Percentiles rank a stretch among this genome's conserved stretches.
phyloP scores from a whole-genome alignment of 2,329 filamentous ascomycete genomes.

The Epichloe brachyelytri region DNA sequence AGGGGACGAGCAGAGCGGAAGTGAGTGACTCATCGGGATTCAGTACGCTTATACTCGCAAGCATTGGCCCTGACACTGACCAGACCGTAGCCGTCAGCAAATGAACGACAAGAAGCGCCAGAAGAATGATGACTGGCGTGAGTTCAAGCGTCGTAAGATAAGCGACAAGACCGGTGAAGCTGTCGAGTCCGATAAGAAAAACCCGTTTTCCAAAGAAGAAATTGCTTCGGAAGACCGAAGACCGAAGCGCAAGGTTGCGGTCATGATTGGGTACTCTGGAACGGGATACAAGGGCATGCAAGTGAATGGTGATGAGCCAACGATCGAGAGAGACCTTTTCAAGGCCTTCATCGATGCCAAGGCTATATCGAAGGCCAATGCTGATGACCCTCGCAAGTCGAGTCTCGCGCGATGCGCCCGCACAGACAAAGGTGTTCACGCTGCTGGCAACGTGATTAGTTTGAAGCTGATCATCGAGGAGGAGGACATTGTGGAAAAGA shows the following conservation, averaged over 20 bases:
- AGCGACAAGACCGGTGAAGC: constrained; percentile 20
- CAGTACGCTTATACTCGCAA: neutral
- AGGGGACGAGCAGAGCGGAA: constrained; percentile 15
- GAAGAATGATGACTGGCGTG: constrained; percentile 26
- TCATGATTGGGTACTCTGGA: constrained; percentile 89
- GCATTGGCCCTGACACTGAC: constrained; percentile 16
- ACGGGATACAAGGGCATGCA: constrained; percentile 98
- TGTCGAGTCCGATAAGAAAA: constrained; percentile 21
- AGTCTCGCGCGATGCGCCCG: constrained; percentile 86
- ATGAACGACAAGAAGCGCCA: constrained; percentile 25
- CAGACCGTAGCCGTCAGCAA: constrained; percentile 20
- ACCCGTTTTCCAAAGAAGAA: constrained; percentile 58
- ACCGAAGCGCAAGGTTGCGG: constrained; percentile 92
- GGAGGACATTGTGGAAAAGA: constrained; percentile 71
- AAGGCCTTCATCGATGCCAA: constrained; percentile 80
- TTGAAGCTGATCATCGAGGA: constrained; percentile 95
- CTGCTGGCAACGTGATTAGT: constrained; percentile 88
- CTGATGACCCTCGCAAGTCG: constrained; percentile 92
- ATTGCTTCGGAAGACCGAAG: constrained; percentile 75
- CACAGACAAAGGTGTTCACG: constrained; percentile 95
- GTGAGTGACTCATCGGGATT: neutral
- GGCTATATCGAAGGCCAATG: constrained; percentile 93
- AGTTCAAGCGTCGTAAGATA: constrained; percentile 29
- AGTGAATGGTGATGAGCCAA: constrained; percentile 70
- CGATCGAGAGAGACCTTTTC: constrained; percentile 93